Percentiles rank a stretch among this genome's conserved stretches.
These are phyloP conservation scores for Linum usitatissimum DNA, from an alignment of 345 rosid genomes.

Conservation along the genomic window DNA sequence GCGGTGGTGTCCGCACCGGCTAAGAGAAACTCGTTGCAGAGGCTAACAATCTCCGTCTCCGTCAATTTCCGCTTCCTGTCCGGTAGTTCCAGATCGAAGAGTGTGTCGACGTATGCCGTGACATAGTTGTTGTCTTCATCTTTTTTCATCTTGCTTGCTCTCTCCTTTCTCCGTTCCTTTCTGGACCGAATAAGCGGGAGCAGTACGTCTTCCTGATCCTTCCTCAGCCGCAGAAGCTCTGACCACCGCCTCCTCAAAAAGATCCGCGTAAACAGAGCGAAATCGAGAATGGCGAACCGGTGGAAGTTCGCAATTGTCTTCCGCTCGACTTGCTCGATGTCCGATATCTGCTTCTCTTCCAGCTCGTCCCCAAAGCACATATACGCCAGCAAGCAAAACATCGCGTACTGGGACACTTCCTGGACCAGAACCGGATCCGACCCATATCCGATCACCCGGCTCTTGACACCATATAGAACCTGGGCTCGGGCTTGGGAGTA, in stretches of 20 bases:
- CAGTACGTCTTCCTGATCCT: background rate
- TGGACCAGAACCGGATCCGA: constrained; percentile 10
- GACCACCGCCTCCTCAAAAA: background rate
- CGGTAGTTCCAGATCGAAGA: background rate
- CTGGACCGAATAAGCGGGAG: constrained; percentile 2
- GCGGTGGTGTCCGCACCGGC: constrained; percentile 6
- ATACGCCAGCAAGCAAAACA: constrained; percentile 13
- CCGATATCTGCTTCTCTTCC: constrained; percentile 5
- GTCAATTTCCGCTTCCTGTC: background rate
- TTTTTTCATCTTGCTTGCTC: background rate
- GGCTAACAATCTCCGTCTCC: background rate
- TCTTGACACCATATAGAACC: constrained; percentile 3
- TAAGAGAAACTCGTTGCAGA: background rate
- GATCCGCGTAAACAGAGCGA: background rate
- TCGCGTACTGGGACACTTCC: constrained; percentile 4
- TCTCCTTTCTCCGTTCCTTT: too few relatives aligned
- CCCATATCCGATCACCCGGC: background rate
- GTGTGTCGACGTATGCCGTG: background rate
- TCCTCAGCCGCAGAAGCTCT: background rate
- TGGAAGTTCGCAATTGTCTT: too few relatives aligned
- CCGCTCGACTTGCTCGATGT: constrained; percentile 10
- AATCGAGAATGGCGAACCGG: background rate
- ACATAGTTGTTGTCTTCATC: background rate
- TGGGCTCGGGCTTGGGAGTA: constrained; percentile 11
- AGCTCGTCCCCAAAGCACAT: constrained; percentile 18